phyloP scores from a whole-genome alignment of 1,284 basidiomycete species.

The Ustilago vetiveriae region DNA sequence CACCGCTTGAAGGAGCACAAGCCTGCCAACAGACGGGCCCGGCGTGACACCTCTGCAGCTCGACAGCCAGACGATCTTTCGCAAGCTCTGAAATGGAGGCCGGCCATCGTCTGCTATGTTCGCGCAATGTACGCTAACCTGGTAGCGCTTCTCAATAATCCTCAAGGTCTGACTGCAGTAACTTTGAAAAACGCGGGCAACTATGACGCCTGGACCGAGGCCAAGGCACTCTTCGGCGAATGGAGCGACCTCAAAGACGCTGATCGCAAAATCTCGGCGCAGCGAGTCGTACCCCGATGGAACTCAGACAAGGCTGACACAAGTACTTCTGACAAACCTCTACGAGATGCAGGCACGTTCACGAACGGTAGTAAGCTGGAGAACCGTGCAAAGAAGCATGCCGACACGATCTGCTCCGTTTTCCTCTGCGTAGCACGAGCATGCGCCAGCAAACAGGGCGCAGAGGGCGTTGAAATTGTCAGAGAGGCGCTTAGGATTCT shows the following conservation, averaged over 20 bases:
- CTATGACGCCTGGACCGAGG: constrained; percentile 30
- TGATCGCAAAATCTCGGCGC: too few species aligned
- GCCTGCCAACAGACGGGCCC: constrained; percentile 1
- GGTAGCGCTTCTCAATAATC: background rate
- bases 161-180: constrained; percentile 20
- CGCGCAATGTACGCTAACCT: constrained; percentile 29
- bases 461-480: constrained; percentile 5
- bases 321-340: background rate
- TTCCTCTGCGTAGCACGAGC: constrained; percentile 15
- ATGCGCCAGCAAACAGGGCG: constrained; percentile 3
- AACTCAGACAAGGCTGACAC: background rate
- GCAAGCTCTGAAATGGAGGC: constrained; percentile 12
- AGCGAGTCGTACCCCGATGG: background rate
- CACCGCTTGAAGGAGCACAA: background rate
- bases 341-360: background rate
- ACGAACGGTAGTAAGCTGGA: background rate
- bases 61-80: background rate
- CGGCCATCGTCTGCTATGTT: constrained; percentile 13
- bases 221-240: constrained; percentile 17
- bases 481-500: constrained; percentile 27
- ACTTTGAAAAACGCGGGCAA: background rate
- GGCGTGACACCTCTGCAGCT: constrained; percentile 1
- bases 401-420: constrained; percentile 7
- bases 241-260: constrained; percentile 8
- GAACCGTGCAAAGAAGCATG: constrained; percentile 5